A percentile compares a stretch with the other conserved stretches of the same genome.
Evolutionary conservation across 2,329 filamentous ascomycete genomes (phyloP).

Genomic region (Exophiala dermatitidis): DNA sequence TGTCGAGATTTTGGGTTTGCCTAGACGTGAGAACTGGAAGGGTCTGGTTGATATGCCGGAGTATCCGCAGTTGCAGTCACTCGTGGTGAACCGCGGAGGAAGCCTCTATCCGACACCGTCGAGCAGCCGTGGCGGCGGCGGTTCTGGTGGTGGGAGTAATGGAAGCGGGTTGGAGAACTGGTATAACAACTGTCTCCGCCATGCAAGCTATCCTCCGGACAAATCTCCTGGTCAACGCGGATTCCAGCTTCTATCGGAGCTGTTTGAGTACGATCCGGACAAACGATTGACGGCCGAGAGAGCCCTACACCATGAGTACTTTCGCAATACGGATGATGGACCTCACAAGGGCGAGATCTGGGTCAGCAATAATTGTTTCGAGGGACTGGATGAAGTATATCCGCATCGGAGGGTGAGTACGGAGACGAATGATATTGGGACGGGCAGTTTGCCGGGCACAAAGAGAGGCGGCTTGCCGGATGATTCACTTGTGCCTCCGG

Average conservation of each 20-base stretch:
- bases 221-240: conserved; percentile 66
- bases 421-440: conserved; percentile 94
- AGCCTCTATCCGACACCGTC: conserved; percentile 29
- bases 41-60: conserved; percentile 80
- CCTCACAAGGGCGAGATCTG: conserved; percentile 26
- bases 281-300: conserved; percentile 80
- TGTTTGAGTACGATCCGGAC: conserved; percentile 88
- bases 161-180: conserved; percentile 64
- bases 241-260: conserved; percentile 68
- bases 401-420: conserved; percentile 83
- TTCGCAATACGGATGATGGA: conserved; percentile 53
- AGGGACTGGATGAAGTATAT: conserved; percentile 81
- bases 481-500: conserved; percentile 43
- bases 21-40: conserved; percentile 83
- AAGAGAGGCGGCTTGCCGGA: conserved; percentile 83
- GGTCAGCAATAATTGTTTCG: conserved; percentile 78
- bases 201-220: conserved; percentile 45
- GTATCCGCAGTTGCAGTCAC: conserved; percentile 59
- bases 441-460: conserved; percentile 78
- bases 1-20: conserved; percentile 88
- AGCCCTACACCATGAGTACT: conserved; percentile 87
- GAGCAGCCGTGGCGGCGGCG: conserved; percentile 33
- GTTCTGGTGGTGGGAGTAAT: conserved; percentile 41
- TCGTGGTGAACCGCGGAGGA: conserved; percentile 38
- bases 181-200: conserved; percentile 66